phyloP scores from a whole-genome alignment of 768 basidiomycete genomes.

The Lentinula boryana region DNA sequence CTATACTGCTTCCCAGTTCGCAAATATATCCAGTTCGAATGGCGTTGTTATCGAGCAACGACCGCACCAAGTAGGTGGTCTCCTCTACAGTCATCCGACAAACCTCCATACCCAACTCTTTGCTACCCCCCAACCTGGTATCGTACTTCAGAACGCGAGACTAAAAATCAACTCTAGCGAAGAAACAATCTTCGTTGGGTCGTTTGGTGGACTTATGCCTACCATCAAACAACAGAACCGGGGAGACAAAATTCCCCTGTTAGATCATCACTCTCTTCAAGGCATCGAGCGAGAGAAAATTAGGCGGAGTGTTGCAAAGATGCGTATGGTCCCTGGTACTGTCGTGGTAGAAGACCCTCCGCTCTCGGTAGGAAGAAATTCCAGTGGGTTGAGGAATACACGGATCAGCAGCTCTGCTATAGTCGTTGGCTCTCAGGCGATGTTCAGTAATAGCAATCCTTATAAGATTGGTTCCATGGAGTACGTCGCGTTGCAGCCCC shows the following conservation, averaged over 20 bases:
- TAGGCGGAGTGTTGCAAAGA: background rate
- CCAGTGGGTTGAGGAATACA: background rate
- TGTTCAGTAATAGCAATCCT: slow-evolving; percentile 1
- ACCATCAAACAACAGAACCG: background rate
- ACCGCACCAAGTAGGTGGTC: slow-evolving; percentile 59
- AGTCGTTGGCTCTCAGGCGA: background rate
- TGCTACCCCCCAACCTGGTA: slow-evolving; percentile 50
- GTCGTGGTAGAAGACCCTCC: background rate
- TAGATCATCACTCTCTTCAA: background rate
- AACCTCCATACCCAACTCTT: slow-evolving; percentile 47
- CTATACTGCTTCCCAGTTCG: slow-evolving; percentile 13
- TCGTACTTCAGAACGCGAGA: slow-evolving; percentile 35
- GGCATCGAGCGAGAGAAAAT: slow-evolving; percentile 1
- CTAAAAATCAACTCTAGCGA: background rate
- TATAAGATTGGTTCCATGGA: slow-evolving; percentile 4
- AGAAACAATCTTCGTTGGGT: slow-evolving; percentile 22
- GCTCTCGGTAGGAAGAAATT: background rate
- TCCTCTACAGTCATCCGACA: slow-evolving; percentile 53
- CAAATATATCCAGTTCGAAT: slow-evolving; percentile 9
- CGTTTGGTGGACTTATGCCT: slow-evolving; percentile 40
- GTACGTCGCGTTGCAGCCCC: background rate
- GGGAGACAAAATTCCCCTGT: background rate
- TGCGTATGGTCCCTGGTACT: slow-evolving; percentile 1
- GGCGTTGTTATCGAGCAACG: slow-evolving; percentile 46
- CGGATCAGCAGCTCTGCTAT: background rate